Evolutionary conservation across 78 protist species (phyloP).

Genomic region (Parvularia atlantis): DNA sequence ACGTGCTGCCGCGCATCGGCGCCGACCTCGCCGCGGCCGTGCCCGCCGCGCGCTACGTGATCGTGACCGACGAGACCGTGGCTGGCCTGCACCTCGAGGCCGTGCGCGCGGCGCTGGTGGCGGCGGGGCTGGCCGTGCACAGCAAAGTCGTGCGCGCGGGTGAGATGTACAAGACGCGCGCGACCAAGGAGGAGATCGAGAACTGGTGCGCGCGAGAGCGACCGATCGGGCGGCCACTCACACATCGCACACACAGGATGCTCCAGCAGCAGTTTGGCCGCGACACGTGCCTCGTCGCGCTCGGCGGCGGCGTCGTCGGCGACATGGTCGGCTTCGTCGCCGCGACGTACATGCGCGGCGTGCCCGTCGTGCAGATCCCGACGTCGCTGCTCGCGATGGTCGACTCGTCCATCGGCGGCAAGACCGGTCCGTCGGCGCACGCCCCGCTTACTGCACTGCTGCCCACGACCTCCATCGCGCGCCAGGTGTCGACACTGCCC

Average conservation of each 20-base stretch:
- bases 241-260: too few species aligned
- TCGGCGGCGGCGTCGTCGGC: slow-evolving; percentile 79
- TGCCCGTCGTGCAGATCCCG: slow-evolving; percentile 53
- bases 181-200: slow-evolving; percentile 33
- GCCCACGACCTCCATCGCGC: not conserved
- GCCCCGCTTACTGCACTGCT: too few species aligned
- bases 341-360: slow-evolving; percentile 68
- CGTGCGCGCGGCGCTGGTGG: too few species aligned
- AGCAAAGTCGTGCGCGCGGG: too few species aligned
- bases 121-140: too few species aligned
- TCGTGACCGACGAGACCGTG: too few species aligned
- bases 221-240: slow-evolving; percentile 7
- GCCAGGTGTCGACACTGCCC: slow-evolving; percentile 11
- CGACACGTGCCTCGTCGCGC: slow-evolving; percentile 43
- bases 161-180: slow-evolving; percentile 45
- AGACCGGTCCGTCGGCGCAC: slow-evolving; percentile 19
- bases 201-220: slow-evolving; percentile 43
- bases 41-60: too few species aligned
- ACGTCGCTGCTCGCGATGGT: slow-evolving; percentile 71
- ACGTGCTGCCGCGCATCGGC: too few species aligned
- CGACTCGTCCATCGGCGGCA: slow-evolving; percentile 65
- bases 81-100: too few species aligned
- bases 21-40: too few species aligned
- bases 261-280: too few species aligned
- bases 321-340: slow-evolving; percentile 64